Evolutionary conservation across 495 filamentous ascomycete species (phyloP).

Genomic region (Penicillium simplicissimum): DNA sequence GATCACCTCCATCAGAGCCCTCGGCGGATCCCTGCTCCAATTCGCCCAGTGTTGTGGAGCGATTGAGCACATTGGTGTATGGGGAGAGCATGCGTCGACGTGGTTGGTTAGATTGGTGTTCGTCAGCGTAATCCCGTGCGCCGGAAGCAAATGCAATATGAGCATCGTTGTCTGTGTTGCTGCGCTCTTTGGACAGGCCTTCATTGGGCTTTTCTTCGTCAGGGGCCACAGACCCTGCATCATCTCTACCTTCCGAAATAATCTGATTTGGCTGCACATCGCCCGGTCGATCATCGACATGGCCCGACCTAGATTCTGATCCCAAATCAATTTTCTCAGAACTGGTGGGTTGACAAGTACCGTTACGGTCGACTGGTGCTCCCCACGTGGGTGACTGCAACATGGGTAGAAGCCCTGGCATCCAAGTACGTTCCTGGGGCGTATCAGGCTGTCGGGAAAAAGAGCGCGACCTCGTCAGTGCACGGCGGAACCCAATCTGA

Average conservation of each 20-base stretch:
- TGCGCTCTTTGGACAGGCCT: not conserved
- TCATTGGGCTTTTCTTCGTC: not conserved
- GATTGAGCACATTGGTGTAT: slow-evolving; percentile 8
- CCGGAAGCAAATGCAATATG: slow-evolving; percentile 3
- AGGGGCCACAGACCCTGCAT: not conserved
- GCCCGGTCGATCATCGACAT: not conserved
- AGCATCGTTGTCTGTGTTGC: not conserved
- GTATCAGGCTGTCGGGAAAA: not conserved
- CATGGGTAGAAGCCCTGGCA: not conserved
- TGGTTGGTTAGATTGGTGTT: not conserved
- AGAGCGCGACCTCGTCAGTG: not conserved
- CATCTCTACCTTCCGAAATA: not conserved
- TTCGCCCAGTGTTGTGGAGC: not conserved
- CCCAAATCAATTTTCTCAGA: not conserved
- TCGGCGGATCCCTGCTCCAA: not conserved
- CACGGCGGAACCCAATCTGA: not conserved
- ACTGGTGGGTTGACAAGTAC: not conserved
- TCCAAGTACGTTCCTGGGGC: not conserved
- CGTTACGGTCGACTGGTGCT: not conserved
- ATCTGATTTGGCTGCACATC: not conserved
- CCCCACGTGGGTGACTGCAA: not conserved
- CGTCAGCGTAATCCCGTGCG: not conserved
- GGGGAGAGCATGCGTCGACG: slow-evolving; percentile 12
- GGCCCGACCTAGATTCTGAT: not conserved
- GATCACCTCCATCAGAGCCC: not conserved